phyloP scores from a whole-genome alignment of 441 rosid genomes.

The Adansonia grandidieri region DNA sequence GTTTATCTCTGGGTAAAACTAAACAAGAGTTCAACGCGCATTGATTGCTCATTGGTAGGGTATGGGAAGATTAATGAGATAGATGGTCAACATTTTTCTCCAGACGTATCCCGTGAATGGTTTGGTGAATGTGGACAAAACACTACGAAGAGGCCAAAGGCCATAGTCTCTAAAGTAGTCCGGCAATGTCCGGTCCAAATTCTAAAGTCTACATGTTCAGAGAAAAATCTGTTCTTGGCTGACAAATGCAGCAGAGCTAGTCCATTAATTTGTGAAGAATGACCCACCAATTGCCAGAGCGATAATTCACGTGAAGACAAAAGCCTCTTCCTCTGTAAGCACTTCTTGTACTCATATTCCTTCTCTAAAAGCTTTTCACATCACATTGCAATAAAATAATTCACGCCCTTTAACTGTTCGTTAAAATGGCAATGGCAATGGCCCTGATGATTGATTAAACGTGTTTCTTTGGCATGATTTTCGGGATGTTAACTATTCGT shows the following conservation, averaged over 20 bases:
- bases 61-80: neutral
- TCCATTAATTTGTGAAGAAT: neutral
- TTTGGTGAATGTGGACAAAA: neutral
- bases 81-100: neutral
- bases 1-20: neutral
- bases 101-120: neutral
- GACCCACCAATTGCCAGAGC: conserved; percentile 10
- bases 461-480: neutral
- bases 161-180: neutral
- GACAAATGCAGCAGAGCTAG: neutral
- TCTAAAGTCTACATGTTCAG: neutral
- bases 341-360: neutral
- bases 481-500: too few relatives aligned
- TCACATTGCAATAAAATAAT: neutral
- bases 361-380: neutral
- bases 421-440: neutral
- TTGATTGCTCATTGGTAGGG: neutral
- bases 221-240: neutral
- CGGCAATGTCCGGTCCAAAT: neutral
- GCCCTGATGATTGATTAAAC: neutral
- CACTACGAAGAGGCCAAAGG: neutral
- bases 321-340: neutral
- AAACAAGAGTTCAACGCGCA: neutral
- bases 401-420: neutral
- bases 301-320: neutral